Base-by-base conservation (phyloP, 1,284 basidiomycete genomes). In the Pyrrhoderma noxium region DNA sequence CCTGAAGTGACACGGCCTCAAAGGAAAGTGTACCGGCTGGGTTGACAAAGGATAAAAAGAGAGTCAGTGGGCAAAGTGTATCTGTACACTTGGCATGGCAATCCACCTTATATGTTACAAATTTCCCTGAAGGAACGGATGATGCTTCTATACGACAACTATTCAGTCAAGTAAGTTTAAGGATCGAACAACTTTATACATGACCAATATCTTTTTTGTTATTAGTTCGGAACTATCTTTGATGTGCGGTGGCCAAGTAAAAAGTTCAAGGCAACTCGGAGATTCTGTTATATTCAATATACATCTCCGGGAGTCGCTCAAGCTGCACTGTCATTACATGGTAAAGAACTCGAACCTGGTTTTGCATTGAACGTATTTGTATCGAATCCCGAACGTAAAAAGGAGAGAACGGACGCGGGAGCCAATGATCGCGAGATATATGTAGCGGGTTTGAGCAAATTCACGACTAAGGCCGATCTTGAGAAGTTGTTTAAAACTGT, bases 231-330 rank as follows among this genome's bases (percentile, higher is more conserved):
- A 1, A 77, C 76, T 3, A 79, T 99, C 47, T 90, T 99, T 54
- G 93, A 96, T 58, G 89, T 94, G 11, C 86, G 96, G 16, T 99
- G 95, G 96, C 96, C 96, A 4, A 96, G 93, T 69, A 94, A 94
- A 64, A 94, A 95, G 64, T 95, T 92, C 72, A 93, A 92, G 65
- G 80, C 74, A 49, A 86, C 86, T 1, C 75, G 96, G 22, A 77
- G 96, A 11, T 99, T 99, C 67, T 95, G 91, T 64, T 99, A 99
- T 64, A 75, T 99, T 1, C 94, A 97, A 58, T 97, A 80, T 64
- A 85, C 85, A 0, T 82, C 82, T 19, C 88, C 91, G 0, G 65
- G 72, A 8, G 76, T 85, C 1, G 93, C 95, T 0, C 74, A 89
- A 63, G 75, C 75, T 7, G 87, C 93, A 0, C 73, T 95, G 13